Base-by-base conservation (phyloP, 371 early-diverging fungal species). In the Sanchytrium tribonematis region DNA sequence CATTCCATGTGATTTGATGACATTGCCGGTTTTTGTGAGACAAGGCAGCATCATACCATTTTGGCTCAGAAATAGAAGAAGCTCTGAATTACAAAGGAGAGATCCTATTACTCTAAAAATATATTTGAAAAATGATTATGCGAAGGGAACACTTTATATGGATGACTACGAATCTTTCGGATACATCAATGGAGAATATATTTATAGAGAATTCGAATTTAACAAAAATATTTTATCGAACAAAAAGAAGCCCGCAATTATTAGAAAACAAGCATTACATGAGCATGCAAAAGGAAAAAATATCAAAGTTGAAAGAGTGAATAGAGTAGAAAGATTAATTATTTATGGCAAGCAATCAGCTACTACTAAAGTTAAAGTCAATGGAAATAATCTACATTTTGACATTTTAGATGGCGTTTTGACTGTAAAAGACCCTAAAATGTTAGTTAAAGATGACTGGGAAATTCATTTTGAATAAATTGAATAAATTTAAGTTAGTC, bases 41-140 rank as follows among this genome's bases (percentile, higher is more conserved):
- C 91, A 88, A 48, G 97, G 97, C 16, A 78, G 78, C 28, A 91
- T 96, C 69, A 72, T 95, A 16, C 84, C 93, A 28, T 82, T 85
- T 16, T 83, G 91, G 30, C 89, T 91, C 74, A 85, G 96, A 69
- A 76, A 83, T 17, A 86, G 97, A 68, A 84, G 93, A 29, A 84
- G 90, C 29, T 87, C 92, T 0, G 71, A 80, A 28, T 80, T 87
- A 1, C 88, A 88, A 88, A 76, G 77, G 31, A 76, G 78, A 31
- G 97, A 97, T 75, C 96, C 97, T 0, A 87, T 89, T 74, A 95
- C 95, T 1, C 77, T 97, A 28, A 75, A 12, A 48, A 48, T 48
- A 48, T 5, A 22, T 12, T 48, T 48, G 22, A 48, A 12, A 22
- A 22, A 48, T 22, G 48, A 22, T 12, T 48, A 48, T 48, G 48